phyloP scores from a whole-genome alignment of 2,329 filamentous ascomycete genomes.

The Aspergillus calidoustus region DNA sequence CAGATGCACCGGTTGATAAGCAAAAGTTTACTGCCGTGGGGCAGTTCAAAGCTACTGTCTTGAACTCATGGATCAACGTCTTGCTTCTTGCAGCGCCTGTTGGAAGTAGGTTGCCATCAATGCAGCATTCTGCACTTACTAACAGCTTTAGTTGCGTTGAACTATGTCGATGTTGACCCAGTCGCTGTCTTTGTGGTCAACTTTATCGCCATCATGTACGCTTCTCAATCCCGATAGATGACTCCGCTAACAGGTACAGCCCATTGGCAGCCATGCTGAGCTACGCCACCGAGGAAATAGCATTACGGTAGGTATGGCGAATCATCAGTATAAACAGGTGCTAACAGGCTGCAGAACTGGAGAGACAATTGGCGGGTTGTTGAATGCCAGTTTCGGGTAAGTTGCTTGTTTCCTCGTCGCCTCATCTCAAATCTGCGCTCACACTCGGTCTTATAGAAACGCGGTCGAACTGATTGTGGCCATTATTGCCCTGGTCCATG shows the following conservation, averaged over 20 bases:
- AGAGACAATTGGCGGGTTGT: constrained; percentile 82
- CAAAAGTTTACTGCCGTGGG: constrained; percentile 44
- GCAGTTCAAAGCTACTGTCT: constrained; percentile 67
- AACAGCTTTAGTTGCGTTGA: constrained; percentile 61
- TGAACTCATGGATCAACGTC: constrained; percentile 86
- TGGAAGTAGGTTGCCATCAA: constrained; percentile 57
- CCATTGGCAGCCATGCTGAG: constrained; percentile 85
- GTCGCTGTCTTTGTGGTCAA: constrained; percentile 82
- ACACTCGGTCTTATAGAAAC: constrained; percentile 57
- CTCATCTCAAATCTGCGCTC: constrained; percentile 8
- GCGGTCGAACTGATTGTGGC: constrained; percentile 89
- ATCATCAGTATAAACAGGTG: background rate
- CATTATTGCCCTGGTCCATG: constrained; percentile 76
- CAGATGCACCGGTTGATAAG: constrained; percentile 24
- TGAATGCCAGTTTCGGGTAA: constrained; percentile 84
- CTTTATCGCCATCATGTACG: constrained; percentile 82
- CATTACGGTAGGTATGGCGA: constrained; percentile 51
- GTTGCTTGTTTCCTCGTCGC: background rate
- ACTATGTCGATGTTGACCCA: constrained; percentile 64
- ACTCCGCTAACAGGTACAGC: constrained; percentile 23
- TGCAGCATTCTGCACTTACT: background rate
- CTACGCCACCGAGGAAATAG: constrained; percentile 89
- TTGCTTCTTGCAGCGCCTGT: constrained; percentile 77
- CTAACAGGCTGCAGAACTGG: constrained; percentile 58
- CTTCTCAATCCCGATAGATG: background rate